These are phyloP conservation scores for Trichoderma guizhouense DNA, from an alignment of 2,329 filamentous ascomycete genomes.

Conservation along the genomic window DNA sequence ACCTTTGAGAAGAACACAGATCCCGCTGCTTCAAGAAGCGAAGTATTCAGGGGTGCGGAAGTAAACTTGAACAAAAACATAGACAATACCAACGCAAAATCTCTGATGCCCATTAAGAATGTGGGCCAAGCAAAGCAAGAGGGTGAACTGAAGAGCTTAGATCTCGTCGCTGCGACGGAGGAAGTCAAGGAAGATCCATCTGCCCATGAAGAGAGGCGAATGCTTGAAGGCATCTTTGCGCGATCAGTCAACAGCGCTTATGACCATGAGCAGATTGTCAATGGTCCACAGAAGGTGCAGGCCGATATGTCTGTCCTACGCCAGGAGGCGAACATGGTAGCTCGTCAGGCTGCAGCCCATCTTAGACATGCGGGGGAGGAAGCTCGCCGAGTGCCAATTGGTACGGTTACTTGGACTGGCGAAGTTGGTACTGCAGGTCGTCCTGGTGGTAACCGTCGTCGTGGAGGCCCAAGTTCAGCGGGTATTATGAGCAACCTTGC, in stretches of 20 bases:
- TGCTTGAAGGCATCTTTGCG: conserved; percentile 87
- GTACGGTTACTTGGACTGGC: conserved; percentile 92
- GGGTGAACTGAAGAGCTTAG: conserved; percentile 50
- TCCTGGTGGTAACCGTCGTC: conserved; percentile 54
- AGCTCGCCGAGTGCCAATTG: conserved; percentile 70
- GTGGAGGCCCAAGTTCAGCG: conserved; percentile 51
- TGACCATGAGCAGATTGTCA: conserved; percentile 89
- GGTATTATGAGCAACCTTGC: conserved; percentile 56
- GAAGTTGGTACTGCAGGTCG: conserved; percentile 74
- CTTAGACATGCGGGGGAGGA: conserved; percentile 70
- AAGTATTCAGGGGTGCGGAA: conserved; percentile 84
- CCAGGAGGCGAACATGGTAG: conserved; percentile 75
- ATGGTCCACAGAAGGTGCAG: conserved; percentile 65
- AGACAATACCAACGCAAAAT: conserved; percentile 7
- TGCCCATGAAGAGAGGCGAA: conserved; percentile 63
- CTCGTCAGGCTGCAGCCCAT: conserved; percentile 71
- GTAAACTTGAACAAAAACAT: conserved; percentile 41
- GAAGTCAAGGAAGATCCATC: conserved; percentile 55
- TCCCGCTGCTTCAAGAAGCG: conserved; percentile 70
- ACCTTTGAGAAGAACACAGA: conserved; percentile 56
- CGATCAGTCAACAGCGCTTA: conserved; percentile 85
- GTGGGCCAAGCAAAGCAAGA: conserved; percentile 31
- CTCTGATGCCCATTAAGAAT: conserved; percentile 17
- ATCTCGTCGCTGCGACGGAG: conserved; percentile 63
- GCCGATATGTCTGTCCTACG: conserved; percentile 77